Conservation (phyloP, 352 stramenopile genomes). For the Pythium folliculosum region DNA sequence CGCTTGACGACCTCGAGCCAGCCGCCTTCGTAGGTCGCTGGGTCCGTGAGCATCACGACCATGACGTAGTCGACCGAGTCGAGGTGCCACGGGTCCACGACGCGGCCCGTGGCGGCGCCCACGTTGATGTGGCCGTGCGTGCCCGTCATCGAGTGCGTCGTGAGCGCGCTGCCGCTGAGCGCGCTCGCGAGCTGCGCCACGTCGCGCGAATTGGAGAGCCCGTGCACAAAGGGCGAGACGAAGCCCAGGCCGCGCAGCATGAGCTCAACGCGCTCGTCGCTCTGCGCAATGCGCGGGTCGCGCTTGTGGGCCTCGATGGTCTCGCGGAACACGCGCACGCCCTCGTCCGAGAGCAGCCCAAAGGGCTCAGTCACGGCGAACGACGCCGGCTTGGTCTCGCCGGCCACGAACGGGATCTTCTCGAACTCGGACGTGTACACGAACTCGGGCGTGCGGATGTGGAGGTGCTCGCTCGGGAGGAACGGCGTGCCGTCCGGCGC, state of each 20-base stretch:
- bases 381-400: constrained; percentile 17
- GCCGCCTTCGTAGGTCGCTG: constrained; percentile 23
- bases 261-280: constrained; percentile 30
- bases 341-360: constrained; percentile 25
- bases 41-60: constrained; percentile 33
- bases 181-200: constrained; percentile 22
- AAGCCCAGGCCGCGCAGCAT: constrained; percentile 30
- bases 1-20: constrained; percentile 27
- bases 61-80: constrained; percentile 34
- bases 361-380: constrained; percentile 29
- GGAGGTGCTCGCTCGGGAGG: constrained; percentile 14
- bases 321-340: constrained; percentile 24
- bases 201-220: constrained; percentile 17
- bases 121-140: constrained; percentile 33
- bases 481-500: constrained; percentile 12
- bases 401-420: constrained; percentile 25
- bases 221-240: constrained; percentile 27
- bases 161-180: constrained; percentile 22
- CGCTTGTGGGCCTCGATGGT: constrained; percentile 20
- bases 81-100: constrained; percentile 30
- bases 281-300: constrained; percentile 27
- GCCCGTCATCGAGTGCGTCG: constrained; percentile 23
- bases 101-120: constrained; percentile 22
- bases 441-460: constrained; percentile 20
- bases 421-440: constrained; percentile 28